phyloP scores from a whole-genome alignment of 2,329 filamentous ascomycete species.

The Teratosphaeria gauchensis region DNA sequence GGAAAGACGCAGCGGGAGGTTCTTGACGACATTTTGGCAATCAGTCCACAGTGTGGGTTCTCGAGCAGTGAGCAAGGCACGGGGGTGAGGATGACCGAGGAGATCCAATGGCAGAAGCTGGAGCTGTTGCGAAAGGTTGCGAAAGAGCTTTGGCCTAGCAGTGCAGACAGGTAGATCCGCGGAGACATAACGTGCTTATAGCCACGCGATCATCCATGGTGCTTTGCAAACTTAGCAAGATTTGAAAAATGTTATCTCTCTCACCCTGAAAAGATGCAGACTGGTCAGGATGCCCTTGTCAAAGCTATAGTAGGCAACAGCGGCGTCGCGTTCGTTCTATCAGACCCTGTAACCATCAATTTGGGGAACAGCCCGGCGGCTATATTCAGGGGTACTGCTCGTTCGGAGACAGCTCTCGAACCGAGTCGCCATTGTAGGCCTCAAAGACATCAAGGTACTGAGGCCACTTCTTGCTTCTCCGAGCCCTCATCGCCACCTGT shows the following conservation, averaged over 20 bases:
- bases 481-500: no score
- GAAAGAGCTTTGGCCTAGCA: slow-evolving; percentile 14
- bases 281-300: no score
- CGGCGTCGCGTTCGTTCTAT: no score
- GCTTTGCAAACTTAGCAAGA: no score
- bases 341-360: no score
- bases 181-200: neutral
- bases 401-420: neutral
- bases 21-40: slow-evolving; percentile 16
- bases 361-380: neutral
- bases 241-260: no score
- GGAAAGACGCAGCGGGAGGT: slow-evolving; percentile 16
- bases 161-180: neutral
- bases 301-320: no score
- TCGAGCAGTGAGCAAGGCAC: slow-evolving; percentile 18
- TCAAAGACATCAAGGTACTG: neutral
- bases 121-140: slow-evolving; percentile 18
- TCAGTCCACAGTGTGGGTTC: slow-evolving; percentile 26
- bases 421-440: neutral
- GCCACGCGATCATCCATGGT: neutral
- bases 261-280: no score
- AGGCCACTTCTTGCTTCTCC: no score
- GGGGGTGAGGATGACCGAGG: slow-evolving; percentile 21
- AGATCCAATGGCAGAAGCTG: slow-evolving; percentile 24
- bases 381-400: neutral